Evolutionary conservation across 306 rosid genomes (phyloP).

Genomic region (Mimosa bimucronata): DNA sequence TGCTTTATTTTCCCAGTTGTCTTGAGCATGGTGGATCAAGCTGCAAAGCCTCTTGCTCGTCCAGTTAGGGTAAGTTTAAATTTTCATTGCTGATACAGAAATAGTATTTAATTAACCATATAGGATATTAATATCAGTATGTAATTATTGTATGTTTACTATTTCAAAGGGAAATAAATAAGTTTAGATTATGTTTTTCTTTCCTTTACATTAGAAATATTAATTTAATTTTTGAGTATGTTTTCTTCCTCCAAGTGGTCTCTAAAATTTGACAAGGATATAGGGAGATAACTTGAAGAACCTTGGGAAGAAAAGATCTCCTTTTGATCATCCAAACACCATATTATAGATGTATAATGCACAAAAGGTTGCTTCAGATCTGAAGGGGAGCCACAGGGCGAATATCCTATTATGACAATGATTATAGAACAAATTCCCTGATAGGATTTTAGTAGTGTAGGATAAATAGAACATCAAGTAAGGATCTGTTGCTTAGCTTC

Average conservation of each 20-base stretch:
- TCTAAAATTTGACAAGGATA: conserved; percentile 25
- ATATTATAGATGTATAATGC: neutral
- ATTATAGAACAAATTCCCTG: neutral
- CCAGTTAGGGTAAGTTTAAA: conserved; percentile 79
- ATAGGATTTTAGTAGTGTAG: neutral
- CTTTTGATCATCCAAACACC: neutral
- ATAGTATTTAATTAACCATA: conserved; percentile 5
- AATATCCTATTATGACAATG: neutral
- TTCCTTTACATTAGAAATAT: conserved; percentile 17
- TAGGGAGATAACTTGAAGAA: conserved; percentile 7
- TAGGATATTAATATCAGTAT: neutral
- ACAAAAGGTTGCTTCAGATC: neutral
- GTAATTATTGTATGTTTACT: neutral
- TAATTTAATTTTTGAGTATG: neutral
- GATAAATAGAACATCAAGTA: neutral
- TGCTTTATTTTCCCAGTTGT: conserved; percentile 61
- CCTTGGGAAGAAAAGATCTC: neutral
- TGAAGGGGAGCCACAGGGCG: neutral
- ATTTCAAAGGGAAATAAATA: neutral
- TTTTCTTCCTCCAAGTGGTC: neutral
- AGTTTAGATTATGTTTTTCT: neutral
- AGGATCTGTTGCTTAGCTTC: neutral
- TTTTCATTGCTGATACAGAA: conserved; percentile 29
- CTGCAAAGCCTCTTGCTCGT: conserved; percentile 96
- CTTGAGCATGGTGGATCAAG: conserved; percentile 97